phyloP scores from a whole-genome alignment of 306 rosid genomes.

The Rosa persica region DNA sequence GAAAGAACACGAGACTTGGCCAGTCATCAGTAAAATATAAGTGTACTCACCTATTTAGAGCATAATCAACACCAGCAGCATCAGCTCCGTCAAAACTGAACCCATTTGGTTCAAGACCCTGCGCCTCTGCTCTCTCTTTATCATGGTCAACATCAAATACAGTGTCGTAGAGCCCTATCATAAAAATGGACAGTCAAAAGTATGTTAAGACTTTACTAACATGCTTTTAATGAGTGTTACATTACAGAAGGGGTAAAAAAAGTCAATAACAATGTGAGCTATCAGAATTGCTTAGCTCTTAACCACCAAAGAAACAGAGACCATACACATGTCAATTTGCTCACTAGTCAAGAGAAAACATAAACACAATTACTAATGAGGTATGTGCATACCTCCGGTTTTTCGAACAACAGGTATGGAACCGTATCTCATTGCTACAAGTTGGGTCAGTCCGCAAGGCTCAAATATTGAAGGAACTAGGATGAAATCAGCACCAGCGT shows the following conservation, averaged over 20 bases:
- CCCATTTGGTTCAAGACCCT: constrained; percentile 89
- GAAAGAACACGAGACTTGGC: background rate
- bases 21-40: background rate
- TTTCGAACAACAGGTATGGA: constrained; percentile 92
- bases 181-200: background rate
- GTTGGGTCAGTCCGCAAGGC: constrained; percentile 99
- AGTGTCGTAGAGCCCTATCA: constrained; percentile 82
- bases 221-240: background rate
- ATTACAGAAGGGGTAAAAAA: background rate
- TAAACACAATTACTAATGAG: background rate
- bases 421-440: constrained; percentile 97
- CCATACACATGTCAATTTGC: background rate
- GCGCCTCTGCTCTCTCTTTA: constrained; percentile 73
- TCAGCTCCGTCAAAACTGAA: constrained; percentile 94
- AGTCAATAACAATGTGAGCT: background rate
- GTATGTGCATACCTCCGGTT: constrained; percentile 64
- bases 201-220: too few relatives aligned
- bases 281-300: background rate
- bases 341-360: background rate
- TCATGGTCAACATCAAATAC: constrained; percentile 83
- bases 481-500: constrained; percentile 92
- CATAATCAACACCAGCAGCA: constrained; percentile 79
- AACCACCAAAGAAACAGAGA: background rate
- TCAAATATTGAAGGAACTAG: constrained; percentile 97
- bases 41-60: constrained; percentile 74